Percentiles rank a stretch among this genome's conserved stretches.
These are phyloP conservation scores for Cudoniella acicularis DNA, from an alignment of 495 filamentous ascomycete genomes.

Conservation along the genomic window DNA sequence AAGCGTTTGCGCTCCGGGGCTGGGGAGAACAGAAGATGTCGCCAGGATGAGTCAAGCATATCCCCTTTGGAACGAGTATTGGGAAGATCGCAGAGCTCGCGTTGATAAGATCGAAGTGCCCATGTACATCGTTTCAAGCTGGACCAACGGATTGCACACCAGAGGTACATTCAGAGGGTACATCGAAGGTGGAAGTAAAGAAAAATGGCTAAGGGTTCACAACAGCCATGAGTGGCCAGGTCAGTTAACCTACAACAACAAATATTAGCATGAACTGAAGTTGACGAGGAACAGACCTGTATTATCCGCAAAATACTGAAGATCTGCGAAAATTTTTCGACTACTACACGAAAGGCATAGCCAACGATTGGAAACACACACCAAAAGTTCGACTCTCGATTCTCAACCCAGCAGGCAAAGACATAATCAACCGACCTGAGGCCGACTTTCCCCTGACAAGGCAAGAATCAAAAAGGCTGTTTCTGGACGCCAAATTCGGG, in stretches of 20 bases:
- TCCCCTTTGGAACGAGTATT: slow-evolving; percentile 18
- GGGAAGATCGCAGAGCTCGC: slow-evolving; percentile 30
- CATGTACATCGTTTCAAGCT: slow-evolving; percentile 29
- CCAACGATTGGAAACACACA: slow-evolving; percentile 41
- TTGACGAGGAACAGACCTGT: too few species aligned
- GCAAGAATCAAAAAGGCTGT: too few species aligned
- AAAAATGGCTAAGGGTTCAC: too few species aligned
- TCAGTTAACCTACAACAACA: too few species aligned
- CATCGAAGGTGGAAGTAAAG: too few species aligned
- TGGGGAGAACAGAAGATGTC: too few species aligned
- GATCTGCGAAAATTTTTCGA: slow-evolving; percentile 39
- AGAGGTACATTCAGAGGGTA: slow-evolving; percentile 36
- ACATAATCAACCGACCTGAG: too few species aligned
- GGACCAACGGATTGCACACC: slow-evolving; percentile 32
- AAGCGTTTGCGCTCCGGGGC: too few species aligned
- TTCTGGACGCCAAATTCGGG: too few species aligned
- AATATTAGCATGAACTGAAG: too few species aligned
- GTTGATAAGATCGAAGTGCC: slow-evolving; percentile 28
- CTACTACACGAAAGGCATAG: slow-evolving; percentile 32
- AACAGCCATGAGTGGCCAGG: too few species aligned
- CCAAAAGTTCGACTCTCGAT: slow-evolving; percentile 30
- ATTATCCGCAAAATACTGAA: slow-evolving; percentile 20
- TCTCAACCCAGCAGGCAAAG: slow-evolving; percentile 24
- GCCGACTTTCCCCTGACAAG: too few species aligned
- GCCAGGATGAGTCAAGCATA: slow-evolving; percentile 32